A percentile compares a stretch with the other conserved stretches of the same genome.
Conservation (phyloP, 768 basidiomycete species). For the Tricholoma bakamatsutake region DNA sequence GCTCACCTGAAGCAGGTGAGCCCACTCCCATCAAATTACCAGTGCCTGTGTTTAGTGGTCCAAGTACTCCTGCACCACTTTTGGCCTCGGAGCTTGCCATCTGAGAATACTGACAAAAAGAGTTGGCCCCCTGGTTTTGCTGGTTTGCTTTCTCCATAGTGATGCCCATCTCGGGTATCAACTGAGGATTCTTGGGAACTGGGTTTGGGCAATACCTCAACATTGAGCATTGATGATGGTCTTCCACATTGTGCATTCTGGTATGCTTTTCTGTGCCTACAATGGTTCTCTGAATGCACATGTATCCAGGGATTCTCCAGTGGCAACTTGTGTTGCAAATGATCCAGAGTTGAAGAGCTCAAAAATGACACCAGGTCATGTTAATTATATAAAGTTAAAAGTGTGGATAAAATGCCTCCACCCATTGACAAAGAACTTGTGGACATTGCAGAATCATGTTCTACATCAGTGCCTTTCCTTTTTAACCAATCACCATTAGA, state of each 20-base stretch:
- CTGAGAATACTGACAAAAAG: slow-evolving; percentile 4
- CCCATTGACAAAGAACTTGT: slow-evolving; percentile 20
- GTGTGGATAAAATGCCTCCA: slow-evolving; percentile 59
- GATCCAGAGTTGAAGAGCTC: slow-evolving; percentile 15
- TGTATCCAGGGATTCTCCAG: slow-evolving; percentile 2
- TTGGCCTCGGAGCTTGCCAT: slow-evolving; percentile 26
- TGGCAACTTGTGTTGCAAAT: not conserved
- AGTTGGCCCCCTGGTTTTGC: slow-evolving; percentile 1
- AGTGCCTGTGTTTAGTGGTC: slow-evolving; percentile 65
- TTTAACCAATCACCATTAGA: slow-evolving; percentile 9
- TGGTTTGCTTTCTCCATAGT: not conserved
- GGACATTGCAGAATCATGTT: slow-evolving; percentile 15
- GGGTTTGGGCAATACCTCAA: not conserved
- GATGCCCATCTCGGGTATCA: not conserved
- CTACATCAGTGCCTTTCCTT: slow-evolving; percentile 15
- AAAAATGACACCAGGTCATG: slow-evolving; percentile 16
- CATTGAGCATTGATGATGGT: not conserved
- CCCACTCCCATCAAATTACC: slow-evolving; percentile 59
- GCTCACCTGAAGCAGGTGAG: slow-evolving; percentile 41
- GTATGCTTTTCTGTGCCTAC: not conserved
- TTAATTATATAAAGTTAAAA: slow-evolving; percentile 60
- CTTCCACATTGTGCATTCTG: not conserved
- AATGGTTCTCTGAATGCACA: not conserved
- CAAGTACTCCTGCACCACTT: slow-evolving; percentile 58
- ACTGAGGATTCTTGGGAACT: not conserved